Evolutionary conservation across 768 basidiomycete genomes (phyloP).

Genomic region (Tylopilus subfusipes): DNA sequence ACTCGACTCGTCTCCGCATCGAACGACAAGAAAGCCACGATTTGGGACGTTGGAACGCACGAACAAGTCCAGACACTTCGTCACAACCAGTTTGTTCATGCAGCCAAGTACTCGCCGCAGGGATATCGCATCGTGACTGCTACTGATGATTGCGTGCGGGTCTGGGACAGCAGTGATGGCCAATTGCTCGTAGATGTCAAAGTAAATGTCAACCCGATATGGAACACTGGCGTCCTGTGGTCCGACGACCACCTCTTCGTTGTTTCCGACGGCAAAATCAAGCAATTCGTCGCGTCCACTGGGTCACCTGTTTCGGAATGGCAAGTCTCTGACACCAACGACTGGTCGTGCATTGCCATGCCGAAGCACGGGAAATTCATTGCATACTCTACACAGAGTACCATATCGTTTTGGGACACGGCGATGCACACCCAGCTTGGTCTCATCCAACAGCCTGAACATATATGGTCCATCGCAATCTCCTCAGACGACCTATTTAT

Average conservation of each 20-base stretch:
- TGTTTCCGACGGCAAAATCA: neutral
- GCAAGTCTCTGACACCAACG: neutral
- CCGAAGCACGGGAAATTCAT: neutral
- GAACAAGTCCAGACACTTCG: neutral
- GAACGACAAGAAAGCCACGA: neutral
- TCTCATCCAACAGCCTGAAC: neutral
- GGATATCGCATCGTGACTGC: neutral
- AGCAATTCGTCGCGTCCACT: neutral
- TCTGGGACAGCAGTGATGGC: neutral
- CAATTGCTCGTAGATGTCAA: neutral
- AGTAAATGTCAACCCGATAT: neutral
- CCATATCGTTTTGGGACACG: neutral
- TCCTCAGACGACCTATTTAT: neutral
- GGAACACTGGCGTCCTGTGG: neutral
- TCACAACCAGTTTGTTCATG: neutral
- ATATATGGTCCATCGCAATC: neutral
- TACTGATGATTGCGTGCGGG: neutral
- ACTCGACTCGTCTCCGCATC: neutral
- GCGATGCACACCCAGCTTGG: neutral
- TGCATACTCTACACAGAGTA: neutral
- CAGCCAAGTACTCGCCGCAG: neutral
- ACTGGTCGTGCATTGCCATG: neutral
- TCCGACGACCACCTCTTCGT: neutral
- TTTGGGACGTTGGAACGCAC: neutral
- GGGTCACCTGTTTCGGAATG: neutral